Base-by-base conservation (phyloP, 116 monocot species). In the Posidonia oceanica region DNA sequence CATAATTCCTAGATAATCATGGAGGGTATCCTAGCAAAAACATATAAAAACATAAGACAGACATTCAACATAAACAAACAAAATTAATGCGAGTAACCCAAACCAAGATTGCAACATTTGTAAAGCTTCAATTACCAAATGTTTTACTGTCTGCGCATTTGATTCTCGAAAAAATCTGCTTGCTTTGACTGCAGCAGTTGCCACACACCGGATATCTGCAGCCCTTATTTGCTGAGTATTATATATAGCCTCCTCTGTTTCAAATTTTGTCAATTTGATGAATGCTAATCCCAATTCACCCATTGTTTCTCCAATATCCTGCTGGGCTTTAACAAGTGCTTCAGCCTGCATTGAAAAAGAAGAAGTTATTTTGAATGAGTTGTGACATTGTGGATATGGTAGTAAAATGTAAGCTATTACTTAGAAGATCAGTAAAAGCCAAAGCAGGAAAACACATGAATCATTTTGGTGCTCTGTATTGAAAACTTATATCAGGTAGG, bases 1-100 rank as follows among this genome's bases (percentile, higher is more conserved):
- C 98, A 99, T 93, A 56, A 82, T 14, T 53, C 93, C 98, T 21
- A 99, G 77, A 76, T 99, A 90, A 61, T 99, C 98, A 74, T 93
- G 93, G 60, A 99, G 76, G 42, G 76, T 87, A 75, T 90, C 86
- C 98, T 99, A 81, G 52, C 8, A 76, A 77, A 69, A 75, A 57
- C 63, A 63, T 17, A 76, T 66, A 69, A 2, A 21, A 71, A 64
- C 22, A 48, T 6, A 39, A 36, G 36, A 56, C 57, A 42, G n/a
- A 38, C 70, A 70, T 5, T 29, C 16, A 51, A 6, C 18, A 15
- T 7, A 70, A 8, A 40, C 29, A 20, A 29, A 38, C 0, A 70
- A 39, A 2, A 12, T 18, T 57, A 11, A 11, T 56, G 36, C n/a
- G 8, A 70, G 14, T 57, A 39, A 0, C 23, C 4, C 4, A 39